Evolutionary conservation across 108 stramenopile species (phyloP), one percentile per base, ranked within the genome.

Genomic region (Fragilaria radians): DNA sequence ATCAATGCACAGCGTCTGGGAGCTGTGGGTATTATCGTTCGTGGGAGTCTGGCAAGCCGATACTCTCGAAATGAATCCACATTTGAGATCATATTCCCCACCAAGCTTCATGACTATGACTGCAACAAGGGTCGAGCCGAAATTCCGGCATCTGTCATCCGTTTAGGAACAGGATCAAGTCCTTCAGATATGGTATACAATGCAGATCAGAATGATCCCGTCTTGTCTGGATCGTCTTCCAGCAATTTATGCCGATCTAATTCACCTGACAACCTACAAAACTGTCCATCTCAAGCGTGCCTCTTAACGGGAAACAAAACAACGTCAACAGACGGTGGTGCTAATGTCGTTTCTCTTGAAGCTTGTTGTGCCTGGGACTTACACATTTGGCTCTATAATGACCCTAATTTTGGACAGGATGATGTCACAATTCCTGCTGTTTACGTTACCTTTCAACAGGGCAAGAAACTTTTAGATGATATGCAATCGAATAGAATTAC

Each of bases 291-390:
- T n/a, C 59, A 81, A 53, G 65, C 78, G 2, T 94, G 93, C 65
- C 50, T 90, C 9, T 48, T 90, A 25, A 88, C 93, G 5, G 82
- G 81, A 9, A 36, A 49, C 24, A 70, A 78, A 48, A 57, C 60
- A 17, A 54, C 49, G 22, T n/a, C n/a, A n/a, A n/a, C n/a, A n/a
- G n/a, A n/a, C n/a, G n/a, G n/a, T n/a, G 70, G 29, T 0, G 55
- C 59, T 47, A 52, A 55, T 5, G 23, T 23, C 47, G 3, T 22
- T 3, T 21, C 27, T 7, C 36, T 78, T 54, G 75, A 77, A 65
- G 88, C 88, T 1, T 95, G 93, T 58, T 91, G 93, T 70, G 89
- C 89, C 4, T 95, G 93, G 93, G 93, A 95, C 71, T 62, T 85
- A 24, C 75, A 67, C 54, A 19, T 83, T 9, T 58, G 59, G 48